Conservation (phyloP, 345 rosid genomes). For the Lepidium sativum region DNA sequence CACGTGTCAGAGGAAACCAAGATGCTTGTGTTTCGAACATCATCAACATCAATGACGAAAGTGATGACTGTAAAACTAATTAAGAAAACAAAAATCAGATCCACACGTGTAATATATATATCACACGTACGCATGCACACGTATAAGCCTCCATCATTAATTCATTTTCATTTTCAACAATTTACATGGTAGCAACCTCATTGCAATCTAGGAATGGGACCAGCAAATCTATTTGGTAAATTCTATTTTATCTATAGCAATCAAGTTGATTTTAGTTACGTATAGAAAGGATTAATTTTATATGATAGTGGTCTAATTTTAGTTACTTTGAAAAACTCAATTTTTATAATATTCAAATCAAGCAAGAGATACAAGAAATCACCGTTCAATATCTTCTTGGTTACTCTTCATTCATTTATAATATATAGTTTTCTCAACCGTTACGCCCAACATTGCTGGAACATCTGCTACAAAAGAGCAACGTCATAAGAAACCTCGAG, state of each 20-base stretch:
- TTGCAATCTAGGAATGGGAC: slow-evolving; percentile 10
- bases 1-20: neutral
- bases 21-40: neutral
- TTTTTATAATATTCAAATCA: slow-evolving; percentile 5
- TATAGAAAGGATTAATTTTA: slow-evolving; percentile 7
- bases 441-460: slow-evolving; percentile 43
- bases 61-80: neutral
- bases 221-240: slow-evolving; percentile 17
- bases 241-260: slow-evolving; percentile 11
- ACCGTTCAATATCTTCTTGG: slow-evolving; percentile 27
- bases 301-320: slow-evolving; percentile 17
- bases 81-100: neutral
- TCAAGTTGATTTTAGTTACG: slow-evolving; percentile 8
- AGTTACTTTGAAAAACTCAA: slow-evolving; percentile 1
- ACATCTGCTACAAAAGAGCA: slow-evolving; percentile 18
- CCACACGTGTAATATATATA: neutral
- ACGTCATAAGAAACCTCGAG: slow-evolving; percentile 26
- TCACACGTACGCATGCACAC: neutral
- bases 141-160: neutral
- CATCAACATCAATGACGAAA: neutral
- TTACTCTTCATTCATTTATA: slow-evolving; percentile 26
- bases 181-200: slow-evolving; percentile 22
- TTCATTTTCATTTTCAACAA: slow-evolving; percentile 2
- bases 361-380: slow-evolving; percentile 16
- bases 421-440: slow-evolving; percentile 54